phyloP scores from a whole-genome alignment of 495 filamentous ascomycete species.

The Xylaria flabelliformis region DNA sequence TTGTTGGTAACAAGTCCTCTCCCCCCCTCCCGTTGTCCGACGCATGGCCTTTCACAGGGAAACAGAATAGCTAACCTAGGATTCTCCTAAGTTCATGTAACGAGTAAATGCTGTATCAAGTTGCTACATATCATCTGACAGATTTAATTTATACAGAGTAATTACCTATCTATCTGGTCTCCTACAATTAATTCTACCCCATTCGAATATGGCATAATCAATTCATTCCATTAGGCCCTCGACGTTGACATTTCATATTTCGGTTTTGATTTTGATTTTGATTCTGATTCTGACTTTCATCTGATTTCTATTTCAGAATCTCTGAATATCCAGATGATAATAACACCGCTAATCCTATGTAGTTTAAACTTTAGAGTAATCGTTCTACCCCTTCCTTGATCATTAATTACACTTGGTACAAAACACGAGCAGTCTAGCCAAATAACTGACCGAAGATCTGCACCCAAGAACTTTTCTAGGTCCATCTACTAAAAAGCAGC shows the following conservation, averaged over 20 bases:
- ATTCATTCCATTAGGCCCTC: neutral
- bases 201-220: neutral
- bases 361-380: neutral
- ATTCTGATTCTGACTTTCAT: neutral
- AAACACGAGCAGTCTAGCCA: neutral
- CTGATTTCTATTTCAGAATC: neutral
- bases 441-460: neutral
- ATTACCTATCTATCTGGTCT: conserved; percentile 5
- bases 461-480: neutral
- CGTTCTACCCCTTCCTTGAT: neutral
- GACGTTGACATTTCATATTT: neutral
- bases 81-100: neutral
- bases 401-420: neutral
- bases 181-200: neutral
- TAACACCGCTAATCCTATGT: neutral
- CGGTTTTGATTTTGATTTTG: neutral
- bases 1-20: neutral
- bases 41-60: neutral
- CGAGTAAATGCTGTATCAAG: neutral
- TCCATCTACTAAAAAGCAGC: conserved; percentile 46
- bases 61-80: neutral
- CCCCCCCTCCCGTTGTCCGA: neutral
- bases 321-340: neutral
- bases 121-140: neutral
- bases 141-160: conserved; percentile 2